Base-by-base conservation (phyloP, 176 grass and related monocot genomes). In the Aegilops longissima region DNA sequence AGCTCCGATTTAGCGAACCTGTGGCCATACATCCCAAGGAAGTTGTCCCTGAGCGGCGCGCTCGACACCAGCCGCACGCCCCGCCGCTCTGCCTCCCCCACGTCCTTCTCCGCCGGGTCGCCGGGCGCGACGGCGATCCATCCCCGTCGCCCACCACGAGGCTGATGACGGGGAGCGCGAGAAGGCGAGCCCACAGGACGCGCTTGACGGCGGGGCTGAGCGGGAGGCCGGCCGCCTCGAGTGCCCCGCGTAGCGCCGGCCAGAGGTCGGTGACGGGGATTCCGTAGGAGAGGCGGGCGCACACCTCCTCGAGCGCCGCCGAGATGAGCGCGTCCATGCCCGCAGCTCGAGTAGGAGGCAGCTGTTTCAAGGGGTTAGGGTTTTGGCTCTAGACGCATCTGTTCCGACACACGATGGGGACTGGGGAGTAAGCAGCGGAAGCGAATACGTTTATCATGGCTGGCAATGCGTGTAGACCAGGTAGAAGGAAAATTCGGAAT, bases 21-120 rank as follows among this genome's bases (percentile, higher is more conserved):
- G 23, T 90, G 90, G 75, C 96, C 92, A 65, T 96, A 96, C 80
- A 98, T 79, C 82, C 97, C 97, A 25, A 98, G 86, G 76, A 94
- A 98, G 87, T 77, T 93, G 74, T 96, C 92, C 88, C 94, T 89
- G 69, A 95, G 75, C 64, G 66, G 72, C n/a, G 90, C 73, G 75
- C 88, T 87, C 12, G 89, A 80, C 38, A 96, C 78, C 35, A 98
- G 70, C 87, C 86, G 91, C 79, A 90, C 20, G 23, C 66, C 86
- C 35, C 82, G 79, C 79, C 79, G 84, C 49, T 98, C 94, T 7
- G 94, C 92, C 67, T 88, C 93, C 34, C 85, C 92, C 33, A 92
- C 49, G 54, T 91, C 86, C 70, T 76, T 83, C 82, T 87, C 86
- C 64, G 79, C 86, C 2, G 86, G 85, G 45, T 98, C 93, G 6